Conservation (phyloP, 208 protist genomes). For the Trypanosoma melophagium region DNA sequence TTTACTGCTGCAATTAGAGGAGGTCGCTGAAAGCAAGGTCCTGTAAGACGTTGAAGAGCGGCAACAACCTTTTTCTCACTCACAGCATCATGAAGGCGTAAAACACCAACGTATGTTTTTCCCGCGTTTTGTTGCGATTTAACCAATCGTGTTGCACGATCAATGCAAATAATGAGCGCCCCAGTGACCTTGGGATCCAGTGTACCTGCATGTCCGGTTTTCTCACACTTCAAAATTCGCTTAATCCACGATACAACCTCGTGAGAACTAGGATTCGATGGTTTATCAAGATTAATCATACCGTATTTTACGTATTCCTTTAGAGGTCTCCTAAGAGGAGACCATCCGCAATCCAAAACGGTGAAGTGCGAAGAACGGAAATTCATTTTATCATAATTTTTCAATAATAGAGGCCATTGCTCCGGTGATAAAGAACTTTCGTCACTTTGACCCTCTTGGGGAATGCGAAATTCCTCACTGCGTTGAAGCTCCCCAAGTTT, state of each 20-base stretch:
- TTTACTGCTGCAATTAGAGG: constrained; percentile 98
- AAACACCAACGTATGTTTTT: constrained; percentile 99
- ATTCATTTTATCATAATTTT: constrained; percentile 99
- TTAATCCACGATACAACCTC: constrained; percentile 99
- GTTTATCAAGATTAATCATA: constrained; percentile 99
- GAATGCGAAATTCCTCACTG: constrained; percentile 76
- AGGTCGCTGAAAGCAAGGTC: constrained; percentile 98
- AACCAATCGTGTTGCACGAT: constrained; percentile 99
- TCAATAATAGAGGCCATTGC: constrained; percentile 98
- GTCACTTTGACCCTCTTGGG: constrained; percentile 46
- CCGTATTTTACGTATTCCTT: constrained; percentile 98
- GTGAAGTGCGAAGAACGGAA: constrained; percentile 97
- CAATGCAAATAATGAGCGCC: constrained; percentile 98
- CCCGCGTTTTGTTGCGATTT: constrained; percentile 99
- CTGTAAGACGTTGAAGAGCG: constrained; percentile 97
- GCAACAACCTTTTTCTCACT: constrained; percentile 85
- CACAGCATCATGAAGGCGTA: constrained; percentile 95
- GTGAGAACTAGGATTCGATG: constrained; percentile 99
- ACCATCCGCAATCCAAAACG: constrained; percentile 94
- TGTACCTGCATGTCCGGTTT: constrained; percentile 99
- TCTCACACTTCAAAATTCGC: constrained; percentile 97
- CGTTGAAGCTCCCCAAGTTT: constrained; percentile 72
- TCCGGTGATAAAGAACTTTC: constrained; percentile 85
- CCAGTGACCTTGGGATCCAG: constrained; percentile 99
- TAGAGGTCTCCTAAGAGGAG: constrained; percentile 97